Conservation (phyloP, 2,329 filamentous ascomycete species). For the Aspergillus ustus region DNA sequence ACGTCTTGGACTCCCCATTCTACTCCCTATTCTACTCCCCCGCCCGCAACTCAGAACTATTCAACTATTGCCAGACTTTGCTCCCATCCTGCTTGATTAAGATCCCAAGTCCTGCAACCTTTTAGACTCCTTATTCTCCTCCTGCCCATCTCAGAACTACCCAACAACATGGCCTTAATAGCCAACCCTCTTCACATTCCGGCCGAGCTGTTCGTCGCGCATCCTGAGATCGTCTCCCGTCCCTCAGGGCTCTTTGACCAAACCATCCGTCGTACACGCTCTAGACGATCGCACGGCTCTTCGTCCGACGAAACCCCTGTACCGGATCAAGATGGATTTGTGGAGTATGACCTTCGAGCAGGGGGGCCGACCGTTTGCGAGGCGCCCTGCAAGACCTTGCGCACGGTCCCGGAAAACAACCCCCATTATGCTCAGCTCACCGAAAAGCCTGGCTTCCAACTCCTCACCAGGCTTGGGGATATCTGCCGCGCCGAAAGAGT, state of each 20-base stretch:
- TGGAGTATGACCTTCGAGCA: background rate
- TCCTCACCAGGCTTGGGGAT: background rate
- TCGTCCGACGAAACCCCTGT: background rate
- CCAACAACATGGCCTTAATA: too few relatives aligned
- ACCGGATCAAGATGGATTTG: background rate
- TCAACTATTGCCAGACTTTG: too few relatives aligned
- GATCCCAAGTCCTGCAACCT: too few relatives aligned
- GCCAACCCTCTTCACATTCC: too few relatives aligned
- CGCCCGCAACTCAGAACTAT: too few relatives aligned
- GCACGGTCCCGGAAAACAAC: background rate
- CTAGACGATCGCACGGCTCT: background rate
- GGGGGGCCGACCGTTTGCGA: conserved; percentile 2
- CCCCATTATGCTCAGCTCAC: background rate
- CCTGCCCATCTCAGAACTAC: too few relatives aligned
- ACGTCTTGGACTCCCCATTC: too few relatives aligned
- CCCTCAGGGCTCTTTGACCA: background rate
- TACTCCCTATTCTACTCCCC: too few relatives aligned
- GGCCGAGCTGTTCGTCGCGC: too few relatives aligned
- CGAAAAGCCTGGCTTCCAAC: background rate
- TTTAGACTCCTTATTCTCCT: too few relatives aligned
- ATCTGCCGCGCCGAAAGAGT: background rate
- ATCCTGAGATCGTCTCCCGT: too few relatives aligned
- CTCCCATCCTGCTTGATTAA: too few relatives aligned
- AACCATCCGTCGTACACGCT: background rate
- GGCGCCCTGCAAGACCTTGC: background rate